Base-by-base conservation (phyloP, 2,329 filamentous ascomycete genomes). In the Sarocladium brachiariae region DNA sequence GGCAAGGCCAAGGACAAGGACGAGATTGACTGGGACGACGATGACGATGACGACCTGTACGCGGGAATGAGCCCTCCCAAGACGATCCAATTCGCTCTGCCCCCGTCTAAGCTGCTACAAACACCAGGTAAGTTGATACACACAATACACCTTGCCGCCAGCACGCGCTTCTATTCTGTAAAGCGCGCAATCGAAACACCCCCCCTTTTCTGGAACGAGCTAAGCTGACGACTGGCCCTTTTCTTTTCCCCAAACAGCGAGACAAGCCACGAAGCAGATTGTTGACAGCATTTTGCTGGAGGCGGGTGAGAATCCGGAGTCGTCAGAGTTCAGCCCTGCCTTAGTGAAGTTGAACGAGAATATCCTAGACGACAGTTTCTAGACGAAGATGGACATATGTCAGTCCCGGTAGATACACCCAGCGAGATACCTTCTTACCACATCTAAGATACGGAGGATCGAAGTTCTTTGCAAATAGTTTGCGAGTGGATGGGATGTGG, bases 51-150 rank as follows among this genome's bases (percentile, higher is more conserved):
- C 34, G 80, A 76, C 37, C 62, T 80, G 5, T 84, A 86, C 52
- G 78, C 78, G 6, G 88, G 84, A 5, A 85, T 90, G 68, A 96
- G 89, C 61, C 93, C 93, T 24, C 93, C 93, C 0, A 97, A 97
- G 74, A 93, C 89, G 10, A 91, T 95, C 53, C 87, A 91, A 61
- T 95, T 95, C 65, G 84, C 86, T 39, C 70, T 95, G 45, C 87
- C 87, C 48, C 85, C 86, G 50, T 87, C 83, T 35, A 84, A 87
- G 62, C 70, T 95, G 19, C 66, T 92, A 64, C 88, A 91, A 65
- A 95, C 89, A 46, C 89, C 88, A 55, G 84, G 84, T 87, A 69
- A 63, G 46, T 31, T 49, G 46, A 16, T 16, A 13, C 27, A 30
- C 27, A 7, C 27, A 30, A 30, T 30, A 7, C 27, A 13, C 27